These are phyloP conservation scores for Cryptococcus deneoformans DNA, from an alignment of 1,284 basidiomycete genomes.

Conservation along the genomic window DNA sequence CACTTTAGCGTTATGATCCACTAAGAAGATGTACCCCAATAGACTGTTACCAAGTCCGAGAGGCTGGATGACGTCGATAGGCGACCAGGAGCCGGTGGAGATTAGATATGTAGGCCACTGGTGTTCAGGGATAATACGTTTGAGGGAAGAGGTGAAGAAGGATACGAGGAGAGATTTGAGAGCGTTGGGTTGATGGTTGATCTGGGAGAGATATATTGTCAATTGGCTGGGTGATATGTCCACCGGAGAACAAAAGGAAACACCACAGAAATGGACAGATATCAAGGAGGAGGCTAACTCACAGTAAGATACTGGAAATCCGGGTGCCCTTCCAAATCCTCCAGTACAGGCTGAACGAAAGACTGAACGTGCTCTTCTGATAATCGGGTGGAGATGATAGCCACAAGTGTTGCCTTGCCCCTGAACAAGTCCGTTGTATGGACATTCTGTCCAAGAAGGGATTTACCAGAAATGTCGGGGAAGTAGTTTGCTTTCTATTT, in stretches of 20 bases:
- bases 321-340: constrained; percentile 61
- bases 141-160: constrained; percentile 73
- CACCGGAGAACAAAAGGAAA: no score
- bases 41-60: constrained; percentile 86
- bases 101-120: constrained; percentile 77
- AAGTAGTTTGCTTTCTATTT: constrained; percentile 82
- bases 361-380: constrained; percentile 84
- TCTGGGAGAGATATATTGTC: constrained; percentile 49
- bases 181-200: constrained; percentile 86
- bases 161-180: constrained; percentile 69
- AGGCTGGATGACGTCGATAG: constrained; percentile 50
- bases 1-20: constrained; percentile 79
- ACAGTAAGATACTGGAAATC: constrained; percentile 72
- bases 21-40: constrained; percentile 88
- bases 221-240: not conserved
- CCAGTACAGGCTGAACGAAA: constrained; percentile 66
- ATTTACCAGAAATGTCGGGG: constrained; percentile 78
- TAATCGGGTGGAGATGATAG: constrained; percentile 76
- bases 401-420: constrained; percentile 68
- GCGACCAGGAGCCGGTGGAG: constrained; percentile 53
- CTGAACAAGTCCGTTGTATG: constrained; percentile 76
- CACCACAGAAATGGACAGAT: not conserved
- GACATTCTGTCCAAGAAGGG: constrained; percentile 58
- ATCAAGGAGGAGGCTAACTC: constrained; percentile 11
- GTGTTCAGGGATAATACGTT: constrained; percentile 61